These are phyloP conservation scores for Exophiala mesophila DNA, from an alignment of 2,329 filamentous ascomycete species.

Conservation along the genomic window DNA sequence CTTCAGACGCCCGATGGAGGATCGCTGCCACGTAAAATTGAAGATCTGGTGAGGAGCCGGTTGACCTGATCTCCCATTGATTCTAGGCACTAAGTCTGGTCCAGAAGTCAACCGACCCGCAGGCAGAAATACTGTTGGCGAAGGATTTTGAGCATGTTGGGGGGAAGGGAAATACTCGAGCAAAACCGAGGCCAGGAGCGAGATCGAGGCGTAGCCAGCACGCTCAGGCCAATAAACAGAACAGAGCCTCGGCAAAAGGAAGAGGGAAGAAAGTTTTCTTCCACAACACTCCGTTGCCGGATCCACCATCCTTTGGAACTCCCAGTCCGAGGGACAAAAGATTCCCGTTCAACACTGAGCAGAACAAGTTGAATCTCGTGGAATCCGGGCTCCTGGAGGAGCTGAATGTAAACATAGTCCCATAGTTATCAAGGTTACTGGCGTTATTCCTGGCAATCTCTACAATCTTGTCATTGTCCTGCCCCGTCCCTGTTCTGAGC, in stretches of 20 bases:
- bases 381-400: conserved; percentile 6
- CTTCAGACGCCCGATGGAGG: too few relatives aligned
- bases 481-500: too few relatives aligned
- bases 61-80: too few relatives aligned
- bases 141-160: too few relatives aligned
- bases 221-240: conserved; percentile 6
- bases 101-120: too few relatives aligned
- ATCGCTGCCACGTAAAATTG: too few relatives aligned
- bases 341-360: conserved; percentile 7
- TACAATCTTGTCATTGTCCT: conserved; percentile 7
- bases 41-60: too few relatives aligned
- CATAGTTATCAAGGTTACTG: conserved; percentile 7
- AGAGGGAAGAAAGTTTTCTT: conserved; percentile 7
- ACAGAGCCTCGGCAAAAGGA: conserved; percentile 5
- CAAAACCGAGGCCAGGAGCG: too few relatives aligned
- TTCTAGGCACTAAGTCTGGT: too few relatives aligned
- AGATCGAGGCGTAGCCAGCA: too few relatives aligned
- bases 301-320: conserved; percentile 7
- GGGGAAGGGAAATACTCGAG: too few relatives aligned
- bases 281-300: conserved; percentile 7
- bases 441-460: conserved; percentile 5
- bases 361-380: conserved; percentile 9
- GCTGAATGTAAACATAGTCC: conserved; percentile 7
- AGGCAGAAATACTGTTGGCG: too few relatives aligned
- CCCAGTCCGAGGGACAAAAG: conserved; percentile 8